Conservation (phyloP, 139 green algal genomes). For the Zygnema circumcarinatum region DNA sequence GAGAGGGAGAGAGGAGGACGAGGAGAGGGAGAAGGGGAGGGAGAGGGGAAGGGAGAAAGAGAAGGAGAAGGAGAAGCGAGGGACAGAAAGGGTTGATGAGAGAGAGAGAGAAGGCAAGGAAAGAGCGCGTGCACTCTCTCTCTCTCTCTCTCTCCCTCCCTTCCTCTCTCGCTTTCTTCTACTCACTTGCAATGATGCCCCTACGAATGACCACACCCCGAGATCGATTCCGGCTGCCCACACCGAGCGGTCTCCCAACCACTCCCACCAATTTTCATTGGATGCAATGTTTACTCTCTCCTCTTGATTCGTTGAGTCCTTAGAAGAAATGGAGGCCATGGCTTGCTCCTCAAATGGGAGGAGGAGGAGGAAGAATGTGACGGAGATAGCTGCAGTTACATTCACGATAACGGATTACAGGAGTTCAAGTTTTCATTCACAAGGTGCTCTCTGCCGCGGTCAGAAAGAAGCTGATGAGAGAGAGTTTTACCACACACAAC, state of each 20-base stretch:
- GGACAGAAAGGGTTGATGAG: no score
- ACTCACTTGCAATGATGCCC: slow-evolving; percentile 7
- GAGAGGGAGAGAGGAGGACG: no score
- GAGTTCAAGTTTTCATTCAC: no score
- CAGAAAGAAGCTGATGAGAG: no score
- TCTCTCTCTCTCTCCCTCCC: neutral
- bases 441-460: no score
- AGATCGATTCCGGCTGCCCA: slow-evolving; percentile 4
- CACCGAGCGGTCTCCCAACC: neutral
- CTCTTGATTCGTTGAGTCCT: neutral
- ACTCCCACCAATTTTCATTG: neutral
- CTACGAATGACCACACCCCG: slow-evolving; percentile 17
- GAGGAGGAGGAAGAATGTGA: neutral
- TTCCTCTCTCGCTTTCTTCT: neutral
- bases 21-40: no score
- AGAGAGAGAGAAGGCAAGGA: no score
- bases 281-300: neutral
- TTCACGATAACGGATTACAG: no score
- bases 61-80: no score
- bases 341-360: neutral
- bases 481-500: no score
- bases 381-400: neutral
- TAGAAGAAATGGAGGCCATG: neutral
- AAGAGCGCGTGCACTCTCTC: no score
- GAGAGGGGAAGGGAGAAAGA: no score